Percentiles rank a stretch among this genome's conserved stretches.
Conservation (phyloP, 169 alveolate species). For the Perkinsus chesapeaki region DNA sequence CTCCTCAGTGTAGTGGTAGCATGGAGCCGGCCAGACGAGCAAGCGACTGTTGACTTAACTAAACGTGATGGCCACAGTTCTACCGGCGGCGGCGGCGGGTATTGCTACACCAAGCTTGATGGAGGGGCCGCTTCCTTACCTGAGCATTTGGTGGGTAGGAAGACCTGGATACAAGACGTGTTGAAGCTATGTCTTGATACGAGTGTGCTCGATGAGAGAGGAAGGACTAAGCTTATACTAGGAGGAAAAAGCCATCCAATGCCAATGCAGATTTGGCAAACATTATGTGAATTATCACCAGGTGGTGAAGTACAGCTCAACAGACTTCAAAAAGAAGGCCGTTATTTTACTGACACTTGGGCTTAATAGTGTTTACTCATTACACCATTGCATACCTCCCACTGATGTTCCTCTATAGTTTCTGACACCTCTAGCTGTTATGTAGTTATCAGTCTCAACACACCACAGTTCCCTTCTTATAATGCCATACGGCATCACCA, state of each 20-base stretch:
- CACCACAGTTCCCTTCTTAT: background rate
- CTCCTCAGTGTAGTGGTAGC: background rate
- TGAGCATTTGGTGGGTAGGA: background rate
- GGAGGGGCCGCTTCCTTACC: background rate
- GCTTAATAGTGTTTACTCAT: background rate
- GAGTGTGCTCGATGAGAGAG: background rate
- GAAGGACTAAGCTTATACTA: background rate
- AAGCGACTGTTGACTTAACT: background rate
- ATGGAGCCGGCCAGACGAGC: background rate
- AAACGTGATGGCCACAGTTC: too few relatives aligned
- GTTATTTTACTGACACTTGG: background rate
- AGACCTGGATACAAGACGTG: background rate
- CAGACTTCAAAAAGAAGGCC: background rate
- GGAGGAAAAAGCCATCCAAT: background rate
- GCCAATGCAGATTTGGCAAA: background rate
- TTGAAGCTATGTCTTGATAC: background rate
- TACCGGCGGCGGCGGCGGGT: background rate
- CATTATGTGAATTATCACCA: background rate
- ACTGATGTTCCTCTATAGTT: background rate
- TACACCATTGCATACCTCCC: background rate
- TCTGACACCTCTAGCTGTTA: background rate
- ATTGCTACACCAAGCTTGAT: background rate
- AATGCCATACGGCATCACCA: background rate
- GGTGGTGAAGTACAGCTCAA: background rate
- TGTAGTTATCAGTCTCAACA: background rate